A percentile compares a stretch with the other conserved stretches of the same genome.
phyloP scores from a whole-genome alignment of 2,329 filamentous ascomycete genomes.

The Thelonectria rubi region DNA sequence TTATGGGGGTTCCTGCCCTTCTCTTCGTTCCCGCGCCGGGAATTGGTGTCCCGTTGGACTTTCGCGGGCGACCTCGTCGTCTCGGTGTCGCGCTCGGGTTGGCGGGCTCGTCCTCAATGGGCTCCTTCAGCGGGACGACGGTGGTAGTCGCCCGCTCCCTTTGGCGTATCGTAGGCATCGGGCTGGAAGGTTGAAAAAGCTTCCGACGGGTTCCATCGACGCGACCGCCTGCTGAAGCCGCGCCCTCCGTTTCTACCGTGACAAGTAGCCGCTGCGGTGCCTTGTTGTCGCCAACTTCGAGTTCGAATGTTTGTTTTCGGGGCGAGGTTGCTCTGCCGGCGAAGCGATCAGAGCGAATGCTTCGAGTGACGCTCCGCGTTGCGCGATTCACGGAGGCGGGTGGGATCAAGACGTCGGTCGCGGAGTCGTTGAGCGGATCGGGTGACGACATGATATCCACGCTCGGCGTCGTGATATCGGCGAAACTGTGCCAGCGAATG shows the following conservation, averaged over 20 bases:
- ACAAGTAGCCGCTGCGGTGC: conserved; percentile 63
- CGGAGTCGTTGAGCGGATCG: conserved; percentile 57
- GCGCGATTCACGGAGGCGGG: conserved; percentile 52
- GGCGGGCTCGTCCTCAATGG: conserved; percentile 44
- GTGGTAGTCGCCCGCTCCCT: conserved; percentile 57
- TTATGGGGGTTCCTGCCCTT: conserved; percentile 56
- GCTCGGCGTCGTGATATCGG: conserved; percentile 49
- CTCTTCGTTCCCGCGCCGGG: conserved; percentile 55
- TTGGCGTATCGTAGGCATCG: conserved; percentile 49
- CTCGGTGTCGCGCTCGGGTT: conserved; percentile 51
- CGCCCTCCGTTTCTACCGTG: conserved; percentile 62
- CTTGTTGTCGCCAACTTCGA: conserved; percentile 61
- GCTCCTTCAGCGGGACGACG: conserved; percentile 60
- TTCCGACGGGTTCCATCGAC: conserved; percentile 49
- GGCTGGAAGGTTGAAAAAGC: conserved; percentile 56
- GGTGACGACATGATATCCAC: conserved; percentile 60
- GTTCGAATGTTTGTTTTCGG: conserved; percentile 65
- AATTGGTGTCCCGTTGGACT: conserved; percentile 62
- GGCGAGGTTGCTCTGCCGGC: conserved; percentile 55
- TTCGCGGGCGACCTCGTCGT: conserved; percentile 57
- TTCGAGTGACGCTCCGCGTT: conserved; percentile 59
- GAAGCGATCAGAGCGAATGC: conserved; percentile 52
- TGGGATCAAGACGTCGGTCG: conserved; percentile 46
- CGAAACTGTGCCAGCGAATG: conserved; percentile 50
- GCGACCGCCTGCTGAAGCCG: conserved; percentile 46